Base-by-base conservation (phyloP, 1,284 basidiomycete genomes). In the Sporisorium reilianum region DNA sequence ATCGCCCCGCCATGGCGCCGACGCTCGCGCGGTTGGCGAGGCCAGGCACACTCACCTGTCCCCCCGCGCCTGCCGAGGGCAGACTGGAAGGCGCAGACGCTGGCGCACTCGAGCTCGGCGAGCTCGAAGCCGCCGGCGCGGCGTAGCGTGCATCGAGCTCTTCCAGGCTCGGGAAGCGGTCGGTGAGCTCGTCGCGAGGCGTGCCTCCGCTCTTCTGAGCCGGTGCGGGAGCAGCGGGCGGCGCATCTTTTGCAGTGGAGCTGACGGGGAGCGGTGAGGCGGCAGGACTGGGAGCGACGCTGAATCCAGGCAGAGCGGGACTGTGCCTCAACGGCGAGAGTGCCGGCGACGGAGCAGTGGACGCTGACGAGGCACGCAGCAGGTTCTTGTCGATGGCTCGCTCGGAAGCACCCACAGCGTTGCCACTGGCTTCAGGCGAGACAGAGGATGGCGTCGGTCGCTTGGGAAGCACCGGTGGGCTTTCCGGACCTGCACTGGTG, bases 221-320 rank as follows among this genome's bases (percentile, higher is more conserved):
- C 16, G 48, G 20, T 12, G 56, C 14, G 30, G 40, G 51, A 16
- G 38, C 11, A 11, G 64, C n/a, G n/a, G n/a, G n/a, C n/a, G n/a
- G 38, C 18, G 40, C 44, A 7, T 54, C 64, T 6, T 55, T 62
- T 18, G 55, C 3, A 5, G 55, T 20, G 20, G 32, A 34, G 5
- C 45, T 28, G 9, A 25, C 14, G 7, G 64, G 66, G 2, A 58
- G 52, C 14, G 70, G 75, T 8, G 75, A 74, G 11, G 67, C 52
- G 11, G 52, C 45, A 2, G 72, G 67, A 16, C 56, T 65, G 26
- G 64, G 57, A 20, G 69, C 60, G 1, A 55, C 59, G 10, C 55
- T 64, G 50, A 80, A 71, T 3, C 78, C 79, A 3, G 79, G 77
- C 22, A 80, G 60, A n/a, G 74, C 70, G 0, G 79, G 79, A 30